Conservation (phyloP, 306 rosid species). For the Ammopiptanthus mongolicus region DNA sequence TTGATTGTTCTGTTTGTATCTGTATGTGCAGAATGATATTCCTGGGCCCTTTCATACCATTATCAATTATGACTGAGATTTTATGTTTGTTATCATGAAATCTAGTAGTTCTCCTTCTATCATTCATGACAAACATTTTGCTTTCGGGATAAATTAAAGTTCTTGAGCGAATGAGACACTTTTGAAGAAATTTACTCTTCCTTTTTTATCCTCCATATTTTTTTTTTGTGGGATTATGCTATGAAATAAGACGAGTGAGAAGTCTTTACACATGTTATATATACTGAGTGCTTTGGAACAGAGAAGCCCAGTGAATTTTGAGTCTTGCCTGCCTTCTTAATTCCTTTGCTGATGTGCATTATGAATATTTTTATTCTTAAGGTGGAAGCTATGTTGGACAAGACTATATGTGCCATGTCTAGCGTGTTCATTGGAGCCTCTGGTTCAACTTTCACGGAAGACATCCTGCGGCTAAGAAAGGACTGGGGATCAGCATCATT, state of each 20-base stretch:
- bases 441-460: constrained; percentile 84
- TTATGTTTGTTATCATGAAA: background rate
- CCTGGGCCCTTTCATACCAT: background rate
- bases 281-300: background rate
- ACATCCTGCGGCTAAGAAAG: constrained; percentile 70
- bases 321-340: background rate
- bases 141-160: background rate
- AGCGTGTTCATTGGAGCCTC: constrained; percentile 77
- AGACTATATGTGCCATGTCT: constrained; percentile 78
- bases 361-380: constrained; percentile 14
- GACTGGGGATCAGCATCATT: constrained; percentile 74
- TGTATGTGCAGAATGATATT: background rate
- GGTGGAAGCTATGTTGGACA: constrained; percentile 95
- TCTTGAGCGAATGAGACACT: background rate
- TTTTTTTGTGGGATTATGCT: background rate
- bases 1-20: background rate
- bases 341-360: background rate
- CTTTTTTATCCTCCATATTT: background rate
- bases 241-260: background rate
- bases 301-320: background rate
- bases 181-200: background rate
- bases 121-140: background rate
- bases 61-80: background rate
- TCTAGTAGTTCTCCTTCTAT: background rate
- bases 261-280: background rate